Percentiles rank a stretch among this genome's conserved stretches.
phyloP scores from a whole-genome alignment of 768 basidiomycete species.

The Fistulinella prunicolor region DNA sequence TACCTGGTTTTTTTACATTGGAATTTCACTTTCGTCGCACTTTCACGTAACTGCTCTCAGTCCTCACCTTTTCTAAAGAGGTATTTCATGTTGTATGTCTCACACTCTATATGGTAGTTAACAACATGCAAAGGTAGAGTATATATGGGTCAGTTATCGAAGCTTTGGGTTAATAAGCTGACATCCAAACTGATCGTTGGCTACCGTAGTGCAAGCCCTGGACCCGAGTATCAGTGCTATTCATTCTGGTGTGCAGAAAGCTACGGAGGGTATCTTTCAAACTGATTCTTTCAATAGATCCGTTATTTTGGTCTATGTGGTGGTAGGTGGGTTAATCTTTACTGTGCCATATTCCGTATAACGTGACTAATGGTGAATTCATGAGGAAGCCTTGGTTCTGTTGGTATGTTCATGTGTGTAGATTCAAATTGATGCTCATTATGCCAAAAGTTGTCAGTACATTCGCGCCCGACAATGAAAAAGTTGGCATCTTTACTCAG shows the following conservation, averaged over 20 bases:
- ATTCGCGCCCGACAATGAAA: not conserved
- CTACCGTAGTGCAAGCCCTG: not conserved
- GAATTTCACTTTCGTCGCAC: too few species aligned
- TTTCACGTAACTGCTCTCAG: not conserved
- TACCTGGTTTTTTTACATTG: too few species aligned
- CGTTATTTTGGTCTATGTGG: not conserved
- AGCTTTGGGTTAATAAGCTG: not conserved
- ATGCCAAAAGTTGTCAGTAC: not conserved
- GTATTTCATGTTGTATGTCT: not conserved
- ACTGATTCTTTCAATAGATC: not conserved
- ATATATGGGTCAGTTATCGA: not conserved
- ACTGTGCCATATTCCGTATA: not conserved
- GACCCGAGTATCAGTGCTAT: not conserved
- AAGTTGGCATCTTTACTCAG: not conserved
- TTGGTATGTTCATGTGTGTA: not conserved
- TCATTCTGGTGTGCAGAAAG: not conserved
- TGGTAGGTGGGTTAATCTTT: not conserved
- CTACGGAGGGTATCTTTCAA: not conserved
- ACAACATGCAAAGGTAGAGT: not conserved
- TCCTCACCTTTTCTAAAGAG: not conserved
- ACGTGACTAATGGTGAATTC: not conserved
- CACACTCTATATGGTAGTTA: not conserved
- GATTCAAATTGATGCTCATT: not conserved
- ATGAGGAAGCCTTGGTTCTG: not conserved
- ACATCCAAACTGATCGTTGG: not conserved